Conservation (phyloP, 1,139 yeast species). For the Sugiyamaella novakii region DNA sequence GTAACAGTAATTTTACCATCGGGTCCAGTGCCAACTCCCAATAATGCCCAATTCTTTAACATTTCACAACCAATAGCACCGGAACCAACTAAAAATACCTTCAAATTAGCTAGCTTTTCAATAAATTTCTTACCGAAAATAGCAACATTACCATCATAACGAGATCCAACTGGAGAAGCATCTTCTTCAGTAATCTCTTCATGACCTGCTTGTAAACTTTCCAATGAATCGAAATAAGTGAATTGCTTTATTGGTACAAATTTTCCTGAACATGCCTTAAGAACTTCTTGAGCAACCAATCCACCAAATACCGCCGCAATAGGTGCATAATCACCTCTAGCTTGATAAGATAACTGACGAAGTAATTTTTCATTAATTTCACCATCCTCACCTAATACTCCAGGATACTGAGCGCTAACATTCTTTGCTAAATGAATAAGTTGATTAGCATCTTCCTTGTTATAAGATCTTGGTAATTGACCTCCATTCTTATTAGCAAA, state of each 20-base stretch:
- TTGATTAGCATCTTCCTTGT: conserved; percentile 73
- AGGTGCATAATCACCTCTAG: conserved; percentile 91
- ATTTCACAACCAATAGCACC: conserved; percentile 99
- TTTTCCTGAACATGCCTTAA: conserved; percentile 93
- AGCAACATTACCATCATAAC: conserved; percentile 93
- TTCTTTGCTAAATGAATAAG: conserved; percentile 61
- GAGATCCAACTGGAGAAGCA: conserved; percentile 71
- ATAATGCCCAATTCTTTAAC: conserved; percentile 96
- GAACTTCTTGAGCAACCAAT: conserved; percentile 91
- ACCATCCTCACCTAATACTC: conserved; percentile 57
- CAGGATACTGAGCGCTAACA: conserved; percentile 60
- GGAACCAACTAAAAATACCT: conserved; percentile 90
- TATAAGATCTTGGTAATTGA: conserved; percentile 72
- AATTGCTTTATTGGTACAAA: conserved; percentile 89
- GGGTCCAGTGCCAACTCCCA: conserved; percentile 93
- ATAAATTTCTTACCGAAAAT: conserved; percentile 85
- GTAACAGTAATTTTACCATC: conserved; percentile 82
- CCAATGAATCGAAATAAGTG: conserved; percentile 91
- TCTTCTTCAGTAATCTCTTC: conserved; percentile 64
- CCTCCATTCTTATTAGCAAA: conserved; percentile 67
- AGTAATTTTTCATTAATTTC: conserved; percentile 64
- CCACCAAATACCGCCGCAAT: conserved; percentile 92
- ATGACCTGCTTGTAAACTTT: conserved; percentile 71
- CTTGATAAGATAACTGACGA: conserved; percentile 75
- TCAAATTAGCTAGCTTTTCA: conserved; percentile 69